These are phyloP conservation scores for Coprinopsis marcescibilis DNA, from an alignment of 768 basidiomycete species.

Conservation along the genomic window DNA sequence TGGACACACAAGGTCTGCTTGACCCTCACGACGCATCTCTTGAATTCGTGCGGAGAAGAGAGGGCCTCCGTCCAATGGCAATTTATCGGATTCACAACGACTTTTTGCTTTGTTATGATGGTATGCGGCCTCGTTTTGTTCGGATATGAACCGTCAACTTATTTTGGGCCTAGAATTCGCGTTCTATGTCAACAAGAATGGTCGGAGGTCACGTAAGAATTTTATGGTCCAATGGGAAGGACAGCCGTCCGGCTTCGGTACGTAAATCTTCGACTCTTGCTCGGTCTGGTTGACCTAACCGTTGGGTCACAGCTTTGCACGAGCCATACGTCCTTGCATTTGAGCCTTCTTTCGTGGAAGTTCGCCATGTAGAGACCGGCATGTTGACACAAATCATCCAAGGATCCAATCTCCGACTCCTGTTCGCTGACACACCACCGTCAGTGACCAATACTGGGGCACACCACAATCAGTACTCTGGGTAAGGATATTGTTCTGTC, in stretches of 20 bases:
- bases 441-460: conserved; percentile 62
- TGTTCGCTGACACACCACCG: conserved; percentile 92
- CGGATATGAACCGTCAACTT: conserved; percentile 6
- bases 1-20: conserved; percentile 94
- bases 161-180: conserved; percentile 74
- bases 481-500: conserved; percentile 14
- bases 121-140: conserved; percentile 38
- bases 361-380: conserved; percentile 92
- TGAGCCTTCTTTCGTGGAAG: conserved; percentile 94
- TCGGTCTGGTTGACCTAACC: not conserved
- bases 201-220: conserved; percentile 81
- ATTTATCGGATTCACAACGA: conserved; percentile 97
- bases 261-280: conserved; percentile 22
- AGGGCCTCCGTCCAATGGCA: conserved; percentile 88
- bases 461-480: conserved; percentile 31
- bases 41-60: conserved; percentile 88
- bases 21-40: conserved; percentile 89
- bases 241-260: conserved; percentile 88
- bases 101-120: conserved; percentile 96
- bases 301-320: conserved; percentile 64
- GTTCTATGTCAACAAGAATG: conserved; percentile 97
- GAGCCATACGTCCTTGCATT: conserved; percentile 97
- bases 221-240: conserved; percentile 99
- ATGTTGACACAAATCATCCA: conserved; percentile 91
- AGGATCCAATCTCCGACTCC: conserved; percentile 79